Percentiles rank a stretch among this genome's conserved stretches.
phyloP scores from a whole-genome alignment of 1,284 basidiomycete species.

The Microbotryum scabiosae region DNA sequence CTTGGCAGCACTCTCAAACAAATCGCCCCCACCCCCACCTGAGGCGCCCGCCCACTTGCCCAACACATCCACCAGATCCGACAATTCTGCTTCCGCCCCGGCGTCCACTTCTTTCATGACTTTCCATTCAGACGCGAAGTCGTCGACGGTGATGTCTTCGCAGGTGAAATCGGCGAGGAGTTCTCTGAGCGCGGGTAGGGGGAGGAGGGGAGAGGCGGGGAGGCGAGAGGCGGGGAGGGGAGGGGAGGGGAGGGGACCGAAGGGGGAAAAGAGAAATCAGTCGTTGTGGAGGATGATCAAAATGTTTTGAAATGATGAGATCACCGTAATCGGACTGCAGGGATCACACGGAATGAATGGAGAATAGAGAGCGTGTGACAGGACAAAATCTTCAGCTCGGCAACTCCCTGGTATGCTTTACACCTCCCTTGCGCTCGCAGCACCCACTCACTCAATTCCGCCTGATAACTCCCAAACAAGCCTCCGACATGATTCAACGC shows the following conservation, averaged over 20 bases:
- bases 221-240: too few species aligned
- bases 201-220: not conserved
- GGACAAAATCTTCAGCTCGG: not conserved
- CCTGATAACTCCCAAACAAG: slow-evolving; percentile 23
- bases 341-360: not conserved
- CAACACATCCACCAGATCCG: slow-evolving; percentile 26
- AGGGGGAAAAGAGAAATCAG: not conserved
- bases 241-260: not conserved
- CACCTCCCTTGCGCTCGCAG: too few species aligned
- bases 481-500: slow-evolving; percentile 24
- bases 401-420: not conserved
- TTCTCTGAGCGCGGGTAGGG: slow-evolving; percentile 9
- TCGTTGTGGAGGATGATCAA: not conserved
- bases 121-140: slow-evolving; percentile 27
- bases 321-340: not conserved
- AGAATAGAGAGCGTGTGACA: not conserved
- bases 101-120: slow-evolving; percentile 33
- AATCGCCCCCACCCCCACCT: not conserved
- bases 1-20: not conserved
- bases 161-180: slow-evolving; percentile 28
- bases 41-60: slow-evolving; percentile 21
- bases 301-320: not conserved
- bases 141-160: slow-evolving; percentile 23
- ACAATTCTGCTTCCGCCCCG: slow-evolving; percentile 27
- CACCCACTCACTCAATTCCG: slow-evolving; percentile 20